Evolutionary conservation across 768 basidiomycete genomes (phyloP), one percentile per base, ranked within the genome.

Genomic region (Pleurotus giganteus): DNA sequence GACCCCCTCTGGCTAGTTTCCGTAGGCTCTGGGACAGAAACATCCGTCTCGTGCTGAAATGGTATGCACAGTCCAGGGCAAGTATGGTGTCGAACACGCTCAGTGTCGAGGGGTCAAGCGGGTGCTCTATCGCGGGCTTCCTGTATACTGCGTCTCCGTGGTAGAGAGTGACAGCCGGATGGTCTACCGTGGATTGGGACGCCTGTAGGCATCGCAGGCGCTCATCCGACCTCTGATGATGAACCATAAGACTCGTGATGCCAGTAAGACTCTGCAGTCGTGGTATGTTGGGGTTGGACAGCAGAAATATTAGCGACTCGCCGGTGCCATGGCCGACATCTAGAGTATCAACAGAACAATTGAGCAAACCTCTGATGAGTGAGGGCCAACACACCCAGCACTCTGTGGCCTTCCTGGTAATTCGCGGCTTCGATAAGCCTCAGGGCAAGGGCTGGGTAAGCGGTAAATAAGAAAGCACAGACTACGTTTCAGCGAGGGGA

Each of bases 301-400:
- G 70, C 15, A 84, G 75, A 31, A 86, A 62, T 19, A 86, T 63
- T 19, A 87, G 69, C 1, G 85, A 88, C 67, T 86, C 85, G 39
- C 87, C 86, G 23, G 79, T 83, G 37, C 84, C 86, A 61, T 85
- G 79, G 12, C 86, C 87, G 17, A 87, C 83, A 63, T 89, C 85
- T 87, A n/a, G n/a, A n/a, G n/a, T n/a, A 56, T 19, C 43, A 8
- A 41, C 12, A 17, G 2, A 2, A 1, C 31, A 46, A 28, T 27
- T 26, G 8, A 21, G 15, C n/a, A 54, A 1, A 26, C 44, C 17
- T 56, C 32, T 34, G 37, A 37, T 44, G 26, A 56, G n/a, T 17
- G 36, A 54, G 44, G 24, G 23, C 9, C 7, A 32, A 62, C 68
- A 28, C 61, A 85, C 85, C 86, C 47, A 88, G 66, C 5, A 87